These are phyloP conservation scores for Ilyonectria sp. DNA, from an alignment of 2,329 filamentous ascomycete genomes.

Conservation along the genomic window DNA sequence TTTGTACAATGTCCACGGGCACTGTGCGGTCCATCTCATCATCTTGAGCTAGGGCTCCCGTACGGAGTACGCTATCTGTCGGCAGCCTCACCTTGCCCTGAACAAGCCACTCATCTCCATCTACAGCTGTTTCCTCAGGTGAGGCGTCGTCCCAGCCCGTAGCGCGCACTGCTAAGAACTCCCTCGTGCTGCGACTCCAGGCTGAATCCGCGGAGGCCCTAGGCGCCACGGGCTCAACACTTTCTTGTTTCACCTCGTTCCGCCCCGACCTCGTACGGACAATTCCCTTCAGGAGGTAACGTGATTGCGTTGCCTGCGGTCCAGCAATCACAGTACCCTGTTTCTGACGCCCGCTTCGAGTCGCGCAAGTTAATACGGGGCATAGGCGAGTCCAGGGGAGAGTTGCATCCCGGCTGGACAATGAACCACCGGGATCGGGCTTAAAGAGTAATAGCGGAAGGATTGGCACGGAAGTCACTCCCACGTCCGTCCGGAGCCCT, in stretches of 20 bases:
- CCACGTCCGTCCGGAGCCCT: not conserved
- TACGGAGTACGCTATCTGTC: constrained; percentile 7
- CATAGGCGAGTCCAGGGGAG: not conserved
- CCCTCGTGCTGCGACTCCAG: not conserved
- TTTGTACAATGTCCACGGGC: constrained; percentile 13
- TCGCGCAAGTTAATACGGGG: not conserved
- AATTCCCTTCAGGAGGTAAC: not conserved
- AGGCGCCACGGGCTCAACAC: not conserved
- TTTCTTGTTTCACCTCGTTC: not conserved
- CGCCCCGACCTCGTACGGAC: not conserved
- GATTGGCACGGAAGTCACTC: not conserved
- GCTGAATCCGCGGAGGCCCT: not conserved
- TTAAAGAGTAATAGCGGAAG: not conserved
- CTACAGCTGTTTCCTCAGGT: not conserved
- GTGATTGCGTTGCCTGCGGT: not conserved
- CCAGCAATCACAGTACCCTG: constrained; percentile 1
- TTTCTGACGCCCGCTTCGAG: not conserved
- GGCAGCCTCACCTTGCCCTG: constrained; percentile 11
- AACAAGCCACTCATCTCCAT: constrained; percentile 24
- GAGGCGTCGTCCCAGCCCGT: not conserved
- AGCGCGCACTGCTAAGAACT: constrained; percentile 1
- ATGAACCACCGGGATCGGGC: not conserved
- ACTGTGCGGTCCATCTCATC: constrained; percentile 31
- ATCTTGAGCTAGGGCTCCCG: constrained; percentile 2
- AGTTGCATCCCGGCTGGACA: not conserved